Evolutionary conservation across 768 basidiomycete genomes (phyloP), one percentile per base, ranked within the genome.

Genomic region (Infundibulicybe gibba): DNA sequence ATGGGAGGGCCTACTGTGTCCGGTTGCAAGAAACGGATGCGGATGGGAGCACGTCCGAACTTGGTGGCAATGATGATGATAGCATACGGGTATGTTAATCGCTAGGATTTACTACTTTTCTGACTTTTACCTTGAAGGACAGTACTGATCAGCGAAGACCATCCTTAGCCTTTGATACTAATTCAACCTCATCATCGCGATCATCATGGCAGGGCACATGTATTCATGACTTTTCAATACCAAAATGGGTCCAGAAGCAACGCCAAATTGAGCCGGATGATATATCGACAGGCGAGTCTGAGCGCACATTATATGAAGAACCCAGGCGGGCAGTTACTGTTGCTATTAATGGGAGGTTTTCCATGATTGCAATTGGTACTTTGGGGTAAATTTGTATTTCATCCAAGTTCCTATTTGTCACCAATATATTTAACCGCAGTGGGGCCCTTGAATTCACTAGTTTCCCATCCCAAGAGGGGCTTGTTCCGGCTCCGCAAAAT

Each of bases 1-100:
- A 93, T 51, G 90, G 90, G 33, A 69, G 89, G 56, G 87, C 77
- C 9, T 93, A 93, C 59, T 78, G 90, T 51, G 88, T 89, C 6
- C 80, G 79, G 48, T 67, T 90, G 17, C 69, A 70, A 41, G 80
- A 81, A 50, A 66, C 57, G n/a, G 53, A 57, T 40, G 65, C 54
- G 21, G 58, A 54, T 25, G 55, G 49, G 41, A 49, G 54, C 14
- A 59, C 19, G 19, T 47, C 47, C 42, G 54, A 52, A 25, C 49
- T 41, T 37, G 53, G 25, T 25, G 25, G 25, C 8, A 25, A 49
- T 16, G 55, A 58, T 38, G 60, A 62, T 2, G 54, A 58, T 20
- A 47, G 55, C 16, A 16, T 34, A 35, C 54, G 59, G 51, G 61
- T 64, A 52, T 46, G 45, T 42, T 32, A 20, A 25, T 13, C 37